Evolutionary conservation across 495 filamentous ascomycete genomes (phyloP), one percentile per base, ranked within the genome.

Genomic region (Penicillium argentinense): DNA sequence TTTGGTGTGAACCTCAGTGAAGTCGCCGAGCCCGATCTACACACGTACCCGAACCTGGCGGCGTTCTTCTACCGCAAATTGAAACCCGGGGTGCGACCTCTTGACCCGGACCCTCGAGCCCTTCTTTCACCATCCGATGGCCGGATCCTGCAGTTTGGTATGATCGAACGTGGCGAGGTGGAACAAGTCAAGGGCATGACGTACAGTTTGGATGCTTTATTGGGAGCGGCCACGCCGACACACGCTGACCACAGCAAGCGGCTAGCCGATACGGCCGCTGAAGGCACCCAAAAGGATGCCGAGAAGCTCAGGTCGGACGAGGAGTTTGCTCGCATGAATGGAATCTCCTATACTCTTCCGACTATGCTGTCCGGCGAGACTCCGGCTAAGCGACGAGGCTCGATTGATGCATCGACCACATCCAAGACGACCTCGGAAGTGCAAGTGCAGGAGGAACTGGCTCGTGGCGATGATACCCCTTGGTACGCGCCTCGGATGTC

Each of bases 181-280:
- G 93, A 97, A 66, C 93, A 97, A 65, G 92, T 97, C 28, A 99
- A 99, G 66, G 93, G 93, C 34, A 92, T 97, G 78, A 97, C 91
- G 3, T 99, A 99, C 66, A 93, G 87, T 47, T 77, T 99, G 36
- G 93, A 97, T 62, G 90, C 92, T 1, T 77, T 99, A 1, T 73
- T 99, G 3, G 93, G 93, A 26, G 80, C 82, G 38, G 79, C 75
- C 25, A 71, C 71, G 6, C 70, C 76, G 19, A 51, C 57, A 18
- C 49, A 68, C 24, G 69, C 64, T n/a, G 70, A 72, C 40, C 67
- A 72, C 39, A 57, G 53, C 32, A 65, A 66, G 16, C 70, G 60
- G 26, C 66, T 71, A 49, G 54, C 36, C 41, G 74, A 64, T 53
- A 62, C 63, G 38, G 58, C 27, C 40, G 26, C 21, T 14, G 54